phyloP scores from a whole-genome alignment of 177 flowering plant species.

The Vitis hybrid region DNA sequence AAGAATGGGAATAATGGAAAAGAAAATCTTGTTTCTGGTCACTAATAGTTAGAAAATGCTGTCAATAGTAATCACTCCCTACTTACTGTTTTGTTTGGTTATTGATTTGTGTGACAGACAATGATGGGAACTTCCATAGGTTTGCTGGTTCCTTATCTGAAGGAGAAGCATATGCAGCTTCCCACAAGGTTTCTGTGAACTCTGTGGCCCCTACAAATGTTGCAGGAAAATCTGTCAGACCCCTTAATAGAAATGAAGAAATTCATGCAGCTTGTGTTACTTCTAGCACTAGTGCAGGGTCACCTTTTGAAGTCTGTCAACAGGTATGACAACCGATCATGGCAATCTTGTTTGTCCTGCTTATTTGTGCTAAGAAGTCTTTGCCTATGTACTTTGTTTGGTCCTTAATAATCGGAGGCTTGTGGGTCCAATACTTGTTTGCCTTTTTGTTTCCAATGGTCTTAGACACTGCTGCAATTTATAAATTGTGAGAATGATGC shows the following conservation, averaged over 20 bases:
- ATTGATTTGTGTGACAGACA: not conserved
- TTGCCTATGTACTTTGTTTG: not conserved
- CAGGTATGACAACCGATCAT: not conserved
- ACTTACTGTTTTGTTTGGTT: not conserved
- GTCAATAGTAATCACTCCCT: not conserved
- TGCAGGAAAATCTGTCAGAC: not conserved
- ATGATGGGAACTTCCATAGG: not conserved
- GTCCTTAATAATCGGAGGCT: too few species aligned
- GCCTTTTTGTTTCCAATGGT: too few species aligned
- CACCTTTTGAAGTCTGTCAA: not conserved
- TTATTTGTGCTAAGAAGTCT: not conserved
- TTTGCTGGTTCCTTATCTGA: not conserved
- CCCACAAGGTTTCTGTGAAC: not conserved
- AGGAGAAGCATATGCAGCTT: not conserved
- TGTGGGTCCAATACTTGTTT: too few species aligned
- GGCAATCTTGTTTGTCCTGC: not conserved
- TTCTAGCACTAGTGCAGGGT: slow-evolving; percentile 4
- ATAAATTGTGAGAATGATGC: too few species aligned
- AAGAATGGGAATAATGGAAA: not conserved
- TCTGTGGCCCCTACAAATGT: not conserved
- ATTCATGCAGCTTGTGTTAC: not conserved
- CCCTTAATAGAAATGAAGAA: not conserved
- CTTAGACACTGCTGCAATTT: too few species aligned
- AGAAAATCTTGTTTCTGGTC: not conserved
- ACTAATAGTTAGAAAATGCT: not conserved